Conservation (phyloP, 768 basidiomycete genomes). For the Gloeostereum incarnatum region DNA sequence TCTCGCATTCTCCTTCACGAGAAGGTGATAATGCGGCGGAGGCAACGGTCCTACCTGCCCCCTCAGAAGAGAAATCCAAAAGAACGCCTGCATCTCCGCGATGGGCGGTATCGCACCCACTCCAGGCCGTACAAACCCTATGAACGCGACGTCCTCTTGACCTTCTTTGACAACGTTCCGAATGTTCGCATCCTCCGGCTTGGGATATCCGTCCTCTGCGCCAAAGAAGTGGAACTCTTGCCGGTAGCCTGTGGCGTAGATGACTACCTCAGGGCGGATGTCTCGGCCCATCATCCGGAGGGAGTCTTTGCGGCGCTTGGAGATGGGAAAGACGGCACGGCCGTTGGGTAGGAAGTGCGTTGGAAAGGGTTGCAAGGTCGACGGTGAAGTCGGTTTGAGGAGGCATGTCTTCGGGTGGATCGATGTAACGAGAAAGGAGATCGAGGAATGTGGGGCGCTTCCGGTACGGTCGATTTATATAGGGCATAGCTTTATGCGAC, state of each 20-base stretch:
- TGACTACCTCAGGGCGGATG: constrained; percentile 36
- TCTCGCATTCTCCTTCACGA: constrained; percentile 37
- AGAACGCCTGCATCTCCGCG: constrained; percentile 50
- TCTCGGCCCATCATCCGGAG: constrained; percentile 26
- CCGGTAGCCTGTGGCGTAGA: constrained; percentile 40
- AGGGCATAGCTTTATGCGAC: constrained; percentile 51
- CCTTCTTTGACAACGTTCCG: constrained; percentile 31
- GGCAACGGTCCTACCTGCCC: constrained; percentile 32
- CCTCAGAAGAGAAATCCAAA: constrained; percentile 44
- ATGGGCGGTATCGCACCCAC: constrained; percentile 54
- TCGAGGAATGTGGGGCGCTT: constrained; percentile 32
- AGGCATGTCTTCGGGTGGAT: constrained; percentile 40
- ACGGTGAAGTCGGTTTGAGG: constrained; percentile 33
- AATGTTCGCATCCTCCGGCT: constrained; percentile 30
- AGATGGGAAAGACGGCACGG: constrained; percentile 32
- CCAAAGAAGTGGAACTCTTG: constrained; percentile 35
- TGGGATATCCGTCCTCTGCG: constrained; percentile 25
- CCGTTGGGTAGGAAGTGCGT: constrained; percentile 30
- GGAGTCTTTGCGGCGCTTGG: constrained; percentile 32
- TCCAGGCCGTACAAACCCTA: constrained; percentile 49
- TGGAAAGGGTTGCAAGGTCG: constrained; percentile 52
- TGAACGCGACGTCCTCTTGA: constrained; percentile 40
- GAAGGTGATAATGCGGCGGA: constrained; percentile 42
- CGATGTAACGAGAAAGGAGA: constrained; percentile 44
- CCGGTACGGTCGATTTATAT: constrained; percentile 48